Evolutionary conservation across 139 green algal genomes (phyloP), one percentile per base, ranked within the genome.

Genomic region (Tetradesmus lagerheimii): DNA sequence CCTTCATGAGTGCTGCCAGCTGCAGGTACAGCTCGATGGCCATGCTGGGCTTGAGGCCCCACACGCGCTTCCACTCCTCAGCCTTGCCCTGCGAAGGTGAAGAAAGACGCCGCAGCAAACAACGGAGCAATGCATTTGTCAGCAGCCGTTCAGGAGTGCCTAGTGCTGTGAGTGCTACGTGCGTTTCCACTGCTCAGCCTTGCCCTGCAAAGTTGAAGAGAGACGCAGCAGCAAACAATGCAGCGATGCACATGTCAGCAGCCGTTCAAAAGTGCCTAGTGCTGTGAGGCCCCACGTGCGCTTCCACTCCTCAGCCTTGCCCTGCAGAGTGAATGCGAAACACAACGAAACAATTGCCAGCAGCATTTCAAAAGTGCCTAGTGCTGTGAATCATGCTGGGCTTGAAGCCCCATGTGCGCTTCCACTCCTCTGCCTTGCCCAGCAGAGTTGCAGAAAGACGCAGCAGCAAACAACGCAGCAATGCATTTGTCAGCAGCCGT

Each of bases 1-100:
- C 93, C 93, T 94, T 92, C 79, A 93, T 87, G 8, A 94, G 47
- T 0, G 64, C 62, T 12, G 92, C 92, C n/a, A 94, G 82, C 8
- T 92, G 79, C n/a, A 94, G 74, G 81, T 93, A 92, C 43, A 95
- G 92, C 71, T 93, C 78, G 0, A 83, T 76, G 1, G 90, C 86
- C 74, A 92, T 90, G 23, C 66, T 41, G 16, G 92, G 87, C 23
- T 82, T 45, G 50, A 95, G 82, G 35, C 74, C 43, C 93, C 93
- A 95, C 47, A 86, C 27, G 0, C 57, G 35, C 20, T 90, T 89
- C 93, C 92, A 95, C 18, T 92, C 80, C 11, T 91, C 62, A 25
- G 85, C 92, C 77, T 93, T 93, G 86, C 93, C 93, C 84, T 87
- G 82, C 3, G 2, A 29, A 50, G 75, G 11, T 6, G 35, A 9